Base-by-base conservation (phyloP, 805 yeast genomes). In the Ogataea pini region DNA sequence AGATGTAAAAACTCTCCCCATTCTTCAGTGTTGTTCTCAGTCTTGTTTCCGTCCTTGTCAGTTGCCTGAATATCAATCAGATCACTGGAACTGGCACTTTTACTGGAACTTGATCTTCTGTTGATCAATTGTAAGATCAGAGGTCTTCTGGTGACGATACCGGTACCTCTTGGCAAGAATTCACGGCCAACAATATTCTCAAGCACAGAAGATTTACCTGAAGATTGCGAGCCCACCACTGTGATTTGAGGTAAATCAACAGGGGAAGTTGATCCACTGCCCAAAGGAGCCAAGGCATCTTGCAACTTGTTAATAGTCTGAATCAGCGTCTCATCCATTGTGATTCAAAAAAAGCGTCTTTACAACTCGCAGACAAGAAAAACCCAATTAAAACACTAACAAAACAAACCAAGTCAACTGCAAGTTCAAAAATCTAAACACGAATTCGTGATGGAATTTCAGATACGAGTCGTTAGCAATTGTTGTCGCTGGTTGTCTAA, bases 1-100 rank as follows among this genome's bases (percentile, higher is more conserved):
- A 87, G 72, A 67, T 94, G 98, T 57, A 92, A 77, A 68, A 94
- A 94, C 69, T 94, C 99, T 53, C 99, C 99, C 97, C 98, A 94
- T 72, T 92, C 99, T 54, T 79, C 85, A 34, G 75, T 76, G 62
- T 85, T 86, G 68, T 86, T 86, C 64, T 86, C 94, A 12, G 82
- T 72, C 36, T 76, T 72, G 42, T 73, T 72, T 24, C 81, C 80
- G 47, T 71, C 65, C 17, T 71, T 72, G 52, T 70, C 71, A 42
- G 68, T 66, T 22, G 78, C 64, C 50, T 76, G 72, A 49, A 77
- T 71, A 47, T 73, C 72, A 25, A 77, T 64, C 57, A 77, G 65
- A 49, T 74, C 80, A 31, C 43, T 47, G 12, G 50, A 42, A 36
- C 58, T 47, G n/a, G 61, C 58, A 25, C 50, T 39, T n/a, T 54